Base-by-base conservation (phyloP, 2,329 filamentous ascomycete genomes). In the Microascus cirrosus region DNA sequence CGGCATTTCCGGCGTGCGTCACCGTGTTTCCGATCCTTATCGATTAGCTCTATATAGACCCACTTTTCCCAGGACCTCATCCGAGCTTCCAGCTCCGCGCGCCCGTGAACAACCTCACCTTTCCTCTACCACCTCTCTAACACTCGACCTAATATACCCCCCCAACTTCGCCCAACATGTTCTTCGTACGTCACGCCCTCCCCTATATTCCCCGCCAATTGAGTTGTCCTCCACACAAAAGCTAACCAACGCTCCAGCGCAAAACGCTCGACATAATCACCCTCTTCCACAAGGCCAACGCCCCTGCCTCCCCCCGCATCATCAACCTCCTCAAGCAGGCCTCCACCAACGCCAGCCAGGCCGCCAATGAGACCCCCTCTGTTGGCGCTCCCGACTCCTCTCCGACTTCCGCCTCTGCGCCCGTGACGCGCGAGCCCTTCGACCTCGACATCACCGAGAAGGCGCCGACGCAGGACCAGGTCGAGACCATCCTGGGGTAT, bases 231-330 rank as follows among this genome's bases (percentile, higher is more conserved):
- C n/a, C 2, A n/a, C n/a, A 4, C 22, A 22, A 3, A 28, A 34
- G 48, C 56, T 57, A 45, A 59, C 45, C 51, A 48, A 10, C 45
- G 22, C 34, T 39, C 32, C 67, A 91, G 87, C 82, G 79, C 74
- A 92, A 90, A 79, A 81, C 87, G 63, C 81, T 89, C 72, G 92
- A 97, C 77, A 89, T 95, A 64, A 84, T 97, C 70, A 97, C 93
- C 61, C 86, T 99, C 77, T 99, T 97, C 80, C 92, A 96, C 81
- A 89, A 89, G 72, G 83, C 93, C 59, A 81, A 79, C 65, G 81
- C 82, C 57, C 82, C 87, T 24, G 79, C 86, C 62, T 96, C 92
- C 3, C 77, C 83, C 55, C 84, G 87, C 60, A 87, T 87, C 35
- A 82, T 86, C 61, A 86, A 82, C 50, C 75, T 95, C 57, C 82